A percentile compares a stretch with the other conserved stretches of the same genome.
Conservation (phyloP, 129 eudicot genomes). For the Lactuca sativa region DNA sequence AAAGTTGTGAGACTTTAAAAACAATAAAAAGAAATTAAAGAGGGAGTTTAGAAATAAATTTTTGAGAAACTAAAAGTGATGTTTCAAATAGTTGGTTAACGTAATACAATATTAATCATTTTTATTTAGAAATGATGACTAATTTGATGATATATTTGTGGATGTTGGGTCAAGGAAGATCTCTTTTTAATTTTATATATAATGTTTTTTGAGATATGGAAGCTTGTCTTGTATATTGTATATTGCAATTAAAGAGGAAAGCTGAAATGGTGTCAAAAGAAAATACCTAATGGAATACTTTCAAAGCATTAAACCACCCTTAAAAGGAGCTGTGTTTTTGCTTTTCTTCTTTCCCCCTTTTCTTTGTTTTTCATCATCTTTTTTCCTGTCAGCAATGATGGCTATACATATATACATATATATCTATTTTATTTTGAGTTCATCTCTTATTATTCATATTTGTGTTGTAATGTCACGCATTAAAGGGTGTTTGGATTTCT, state of each 20-base stretch:
- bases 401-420: constrained; percentile 11
- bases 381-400: constrained; percentile 41
- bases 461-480: constrained; percentile 3
- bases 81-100: neutral
- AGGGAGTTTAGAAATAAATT: too few relatives aligned
- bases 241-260: constrained; percentile 47
- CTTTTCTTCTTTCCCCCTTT: constrained; percentile 32
- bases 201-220: constrained; percentile 28
- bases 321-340: constrained; percentile 42
- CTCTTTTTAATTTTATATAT: constrained; percentile 11
- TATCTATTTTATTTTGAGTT: constrained; percentile 12
- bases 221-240: constrained; percentile 46
- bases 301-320: constrained; percentile 44
- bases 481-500: neutral
- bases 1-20: too few relatives aligned
- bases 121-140: neutral
- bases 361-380: constrained; percentile 37
- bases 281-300: constrained; percentile 39
- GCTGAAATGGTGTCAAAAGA: constrained; percentile 57
- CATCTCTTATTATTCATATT: constrained; percentile 1
- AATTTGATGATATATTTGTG: constrained; percentile 17
- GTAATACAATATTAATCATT: neutral
- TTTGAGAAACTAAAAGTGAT: too few relatives aligned
- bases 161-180: constrained; percentile 18
- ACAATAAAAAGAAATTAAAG: too few relatives aligned